A percentile compares a stretch with the other conserved stretches of the same genome.
These are phyloP conservation scores for Linnemannia elongata DNA, from an alignment of 192 early-diverging fungal species.

Conservation along the genomic window DNA sequence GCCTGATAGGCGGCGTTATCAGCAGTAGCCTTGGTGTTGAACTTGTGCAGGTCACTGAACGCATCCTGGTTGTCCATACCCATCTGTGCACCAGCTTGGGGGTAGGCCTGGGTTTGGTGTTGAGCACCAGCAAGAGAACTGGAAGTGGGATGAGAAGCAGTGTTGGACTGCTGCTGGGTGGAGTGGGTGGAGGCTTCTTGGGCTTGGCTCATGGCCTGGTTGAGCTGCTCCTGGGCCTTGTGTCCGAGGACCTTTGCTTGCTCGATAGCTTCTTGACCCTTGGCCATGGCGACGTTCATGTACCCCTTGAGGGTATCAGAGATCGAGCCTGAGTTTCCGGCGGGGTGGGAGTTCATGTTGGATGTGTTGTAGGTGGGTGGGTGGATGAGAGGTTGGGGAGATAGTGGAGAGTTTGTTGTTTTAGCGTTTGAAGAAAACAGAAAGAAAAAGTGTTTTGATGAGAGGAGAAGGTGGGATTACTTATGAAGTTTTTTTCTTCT, in stretches of 20 bases:
- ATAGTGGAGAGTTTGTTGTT: neutral
- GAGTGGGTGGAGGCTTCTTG: neutral
- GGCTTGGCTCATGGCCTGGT: conserved; percentile 11
- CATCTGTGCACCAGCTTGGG: neutral
- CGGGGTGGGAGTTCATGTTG: neutral
- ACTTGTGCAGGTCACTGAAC: conserved; percentile 35
- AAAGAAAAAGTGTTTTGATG: no score
- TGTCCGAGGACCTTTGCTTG: conserved; percentile 21
- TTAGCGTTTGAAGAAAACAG: no score
- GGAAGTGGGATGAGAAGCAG: neutral
- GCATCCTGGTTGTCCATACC: conserved; percentile 4
- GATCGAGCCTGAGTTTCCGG: conserved; percentile 15
- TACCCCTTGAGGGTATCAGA: conserved; percentile 38
- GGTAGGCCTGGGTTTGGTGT: no score
- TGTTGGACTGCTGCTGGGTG: neutral
- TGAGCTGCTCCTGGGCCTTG: conserved; percentile 31
- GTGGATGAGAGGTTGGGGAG: neutral
- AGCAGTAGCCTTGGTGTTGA: conserved; percentile 24
- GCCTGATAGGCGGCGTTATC: neutral
- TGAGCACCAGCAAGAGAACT: no score
- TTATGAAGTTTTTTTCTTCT: neutral
- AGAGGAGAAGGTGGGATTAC: neutral
- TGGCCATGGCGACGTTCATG: conserved; percentile 27
- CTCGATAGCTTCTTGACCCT: conserved; percentile 32
- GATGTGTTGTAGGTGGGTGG: neutral